These are phyloP conservation scores for Solanum verrucosum DNA, from an alignment of 257 asterid genomes.

Conservation along the genomic window DNA sequence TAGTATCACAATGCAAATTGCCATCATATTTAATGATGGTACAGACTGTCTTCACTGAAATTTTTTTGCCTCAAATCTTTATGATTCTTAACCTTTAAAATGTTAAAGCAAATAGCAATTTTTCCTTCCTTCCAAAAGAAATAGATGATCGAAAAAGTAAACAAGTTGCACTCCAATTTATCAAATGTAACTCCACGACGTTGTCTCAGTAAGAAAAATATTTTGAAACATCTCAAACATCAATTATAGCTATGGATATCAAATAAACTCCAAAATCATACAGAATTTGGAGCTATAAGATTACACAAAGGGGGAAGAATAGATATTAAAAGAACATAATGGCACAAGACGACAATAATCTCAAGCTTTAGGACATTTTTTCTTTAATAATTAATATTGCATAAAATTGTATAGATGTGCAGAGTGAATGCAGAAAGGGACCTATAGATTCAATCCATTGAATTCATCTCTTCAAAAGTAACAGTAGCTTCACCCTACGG, in stretches of 20 bases:
- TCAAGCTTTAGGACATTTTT: neutral
- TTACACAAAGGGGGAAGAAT: neutral
- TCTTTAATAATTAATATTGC: neutral
- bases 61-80: neutral
- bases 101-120: neutral
- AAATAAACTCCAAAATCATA: neutral
- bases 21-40: neutral
- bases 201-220: neutral
- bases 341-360: neutral
- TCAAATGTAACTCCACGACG: neutral
- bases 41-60: neutral
- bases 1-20: too few relatives aligned
- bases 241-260: neutral
- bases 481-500: too few relatives aligned
- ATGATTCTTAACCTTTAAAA: neutral
- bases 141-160: neutral
- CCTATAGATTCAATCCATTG: too few relatives aligned
- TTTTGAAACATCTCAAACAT: neutral
- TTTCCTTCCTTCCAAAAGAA: neutral
- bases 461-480: too few relatives aligned
- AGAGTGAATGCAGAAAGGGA: too few relatives aligned
- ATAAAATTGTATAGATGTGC: neutral
- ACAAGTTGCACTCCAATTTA: neutral
- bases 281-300: neutral
- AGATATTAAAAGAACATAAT: neutral